Evolutionary conservation across 805 yeast species (phyloP), one percentile per base, ranked within the genome.

Genomic region (Starmerella bombicola): DNA sequence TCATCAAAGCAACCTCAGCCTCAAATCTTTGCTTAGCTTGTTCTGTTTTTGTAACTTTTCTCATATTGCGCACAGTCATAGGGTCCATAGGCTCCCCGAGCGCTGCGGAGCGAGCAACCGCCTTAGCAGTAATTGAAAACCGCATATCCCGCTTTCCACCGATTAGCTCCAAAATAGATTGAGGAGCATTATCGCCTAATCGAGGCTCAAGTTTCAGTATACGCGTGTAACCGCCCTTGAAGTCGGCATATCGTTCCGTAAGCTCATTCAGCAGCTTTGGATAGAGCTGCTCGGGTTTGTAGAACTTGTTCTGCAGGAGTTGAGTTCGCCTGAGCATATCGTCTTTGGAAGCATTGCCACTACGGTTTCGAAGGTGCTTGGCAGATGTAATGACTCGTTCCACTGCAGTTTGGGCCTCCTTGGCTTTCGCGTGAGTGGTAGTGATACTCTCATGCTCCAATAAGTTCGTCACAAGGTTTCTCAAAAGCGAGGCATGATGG

Each of bases 111-210:
- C 94, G 70, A n/a, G 93, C 95, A 5, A 80, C 88, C 3, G 74
- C 68, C 59, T 82, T 73, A n/a, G 94, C 95, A 7, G 75, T 69
- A 54, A 74, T 64, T 75, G 93, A 80, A 49, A 75, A 70, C 52
- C 78, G 73, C 68, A 81, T 70, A 56, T 83, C 94, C 44, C 74
- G 64, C 57, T 66, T 61, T 3, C 78, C 74, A 52, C 81, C 95
- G 1, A 88, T 93, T 35, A 91, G 66, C 61, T 91, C 98, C 40
- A 91, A 56, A 7, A 86, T 76, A 0, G 91, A 77, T 68, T 82
- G 91, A 24, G 86, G 86, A 0, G 96, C 94, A 46, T 76, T 80
- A 58, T 91, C 98, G 41, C 91, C 86, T 35, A 78, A 60, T 50
- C 97, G 70, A 15, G 86, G 84, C 60, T 91, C 97, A 46, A 91